Percentiles rank a stretch among this genome's conserved stretches.
phyloP scores from a whole-genome alignment of 768 basidiomycete species.

The Trametes meyenii region DNA sequence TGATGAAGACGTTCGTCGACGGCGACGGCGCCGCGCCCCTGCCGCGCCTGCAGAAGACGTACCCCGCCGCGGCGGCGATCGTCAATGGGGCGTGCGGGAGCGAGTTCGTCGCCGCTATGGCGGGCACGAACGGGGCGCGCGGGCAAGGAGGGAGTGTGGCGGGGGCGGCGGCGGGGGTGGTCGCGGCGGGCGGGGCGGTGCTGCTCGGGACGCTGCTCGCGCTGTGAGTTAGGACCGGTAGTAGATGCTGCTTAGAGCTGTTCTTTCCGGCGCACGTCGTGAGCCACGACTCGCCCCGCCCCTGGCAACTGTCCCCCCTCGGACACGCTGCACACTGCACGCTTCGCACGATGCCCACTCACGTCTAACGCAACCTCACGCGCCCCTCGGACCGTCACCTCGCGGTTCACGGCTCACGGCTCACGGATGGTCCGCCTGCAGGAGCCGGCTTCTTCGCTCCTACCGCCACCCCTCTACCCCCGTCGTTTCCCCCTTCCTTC shows the following conservation, averaged over 20 bases:
- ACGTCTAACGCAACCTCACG: no score
- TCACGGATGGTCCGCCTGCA: no score
- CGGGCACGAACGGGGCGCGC: not conserved
- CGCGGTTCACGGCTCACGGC: no score
- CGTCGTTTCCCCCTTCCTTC: not conserved
- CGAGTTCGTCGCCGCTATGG: slow-evolving; percentile 39
- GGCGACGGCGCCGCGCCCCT: slow-evolving; percentile 38
- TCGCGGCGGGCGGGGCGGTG: not conserved
- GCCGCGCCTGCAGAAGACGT: slow-evolving; percentile 44
- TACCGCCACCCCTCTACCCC: not conserved
- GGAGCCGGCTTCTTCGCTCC: no score
- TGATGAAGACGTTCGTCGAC: slow-evolving; percentile 57
- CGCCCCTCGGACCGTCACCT: no score
- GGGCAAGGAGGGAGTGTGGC: not conserved
- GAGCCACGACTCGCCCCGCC: no score
- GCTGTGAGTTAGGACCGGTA: not conserved
- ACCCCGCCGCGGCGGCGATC: slow-evolving; percentile 48
- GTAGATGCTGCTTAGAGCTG: not conserved
- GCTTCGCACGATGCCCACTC: no score
- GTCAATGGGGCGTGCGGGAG: slow-evolving; percentile 55
- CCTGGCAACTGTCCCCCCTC: no score
- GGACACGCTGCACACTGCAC: no score
- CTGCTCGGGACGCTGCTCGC: slow-evolving; percentile 6
- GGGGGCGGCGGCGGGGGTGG: not conserved
- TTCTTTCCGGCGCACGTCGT: not conserved